A percentile compares a stretch with the other conserved stretches of the same genome.
Evolutionary conservation across 2,329 filamentous ascomycete species (phyloP).

Genomic region (Fusarium sarcochroum): DNA sequence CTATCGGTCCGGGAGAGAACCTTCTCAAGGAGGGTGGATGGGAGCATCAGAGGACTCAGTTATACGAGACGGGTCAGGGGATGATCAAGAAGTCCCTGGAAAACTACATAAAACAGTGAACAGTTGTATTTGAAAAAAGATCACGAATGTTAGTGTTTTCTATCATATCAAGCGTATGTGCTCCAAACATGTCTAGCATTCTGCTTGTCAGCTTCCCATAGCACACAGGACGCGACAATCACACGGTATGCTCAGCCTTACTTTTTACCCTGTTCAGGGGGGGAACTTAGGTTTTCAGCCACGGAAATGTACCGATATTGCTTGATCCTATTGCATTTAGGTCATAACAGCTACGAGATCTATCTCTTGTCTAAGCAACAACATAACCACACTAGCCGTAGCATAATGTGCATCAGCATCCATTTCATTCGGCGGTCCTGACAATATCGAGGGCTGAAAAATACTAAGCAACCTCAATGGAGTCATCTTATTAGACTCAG

Average conservation of each 20-base stretch:
- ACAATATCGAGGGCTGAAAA: neutral
- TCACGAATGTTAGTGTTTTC: neutral
- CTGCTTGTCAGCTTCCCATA: no score
- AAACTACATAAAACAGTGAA: slow-evolving; percentile 28
- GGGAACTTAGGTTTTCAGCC: no score
- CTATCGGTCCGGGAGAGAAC: slow-evolving; percentile 40
- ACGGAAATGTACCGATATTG: no score
- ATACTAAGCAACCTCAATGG: neutral
- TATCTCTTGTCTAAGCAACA: neutral
- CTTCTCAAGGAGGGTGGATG: slow-evolving; percentile 45
- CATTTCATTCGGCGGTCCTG: neutral
- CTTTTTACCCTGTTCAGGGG: no score
- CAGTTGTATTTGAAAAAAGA: neutral
- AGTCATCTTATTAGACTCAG: neutral
- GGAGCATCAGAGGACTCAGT: slow-evolving; percentile 36
- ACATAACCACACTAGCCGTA: neutral
- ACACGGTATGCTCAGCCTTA: no score
- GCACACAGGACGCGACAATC: no score
- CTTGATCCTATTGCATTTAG: no score
- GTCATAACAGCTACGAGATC: neutral
- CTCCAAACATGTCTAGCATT: no score
- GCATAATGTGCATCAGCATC: neutral
- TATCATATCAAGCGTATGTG: neutral
- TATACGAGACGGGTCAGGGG: slow-evolving; percentile 35
- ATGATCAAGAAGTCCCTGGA: slow-evolving; percentile 26